Evolutionary conservation across 192 early-diverging fungal genomes (phyloP).

Genomic region (Backusella sp.): DNA sequence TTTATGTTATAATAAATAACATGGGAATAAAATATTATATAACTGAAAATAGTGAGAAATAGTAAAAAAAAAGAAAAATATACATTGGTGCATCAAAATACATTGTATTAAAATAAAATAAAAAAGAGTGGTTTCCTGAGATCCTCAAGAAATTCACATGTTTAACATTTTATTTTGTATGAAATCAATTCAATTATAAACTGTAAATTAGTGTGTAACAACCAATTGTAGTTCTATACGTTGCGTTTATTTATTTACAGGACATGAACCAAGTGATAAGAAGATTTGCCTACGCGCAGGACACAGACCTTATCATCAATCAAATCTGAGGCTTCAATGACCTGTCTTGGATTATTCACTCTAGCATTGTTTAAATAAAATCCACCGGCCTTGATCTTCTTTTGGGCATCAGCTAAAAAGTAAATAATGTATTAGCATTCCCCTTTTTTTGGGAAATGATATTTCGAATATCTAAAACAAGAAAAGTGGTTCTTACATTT

Average conservation of each 20-base stretch:
- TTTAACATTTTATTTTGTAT: not conserved
- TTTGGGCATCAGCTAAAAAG: slow-evolving; percentile 66
- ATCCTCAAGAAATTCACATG: not conserved
- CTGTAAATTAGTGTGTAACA: not conserved
- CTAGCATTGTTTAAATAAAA: slow-evolving; percentile 76
- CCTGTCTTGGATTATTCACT: slow-evolving; percentile 41
- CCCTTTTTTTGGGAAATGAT: not conserved
- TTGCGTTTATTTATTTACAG: slow-evolving; percentile 7
- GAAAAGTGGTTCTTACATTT: slow-evolving; percentile 50
- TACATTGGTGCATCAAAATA: too few species aligned
- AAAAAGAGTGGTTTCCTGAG: not conserved
- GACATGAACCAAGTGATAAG: slow-evolving; percentile 61
- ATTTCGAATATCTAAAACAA: not conserved
- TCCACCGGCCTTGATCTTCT: slow-evolving; percentile 75
- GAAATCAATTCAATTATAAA: not conserved
- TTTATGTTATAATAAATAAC: too few species aligned
- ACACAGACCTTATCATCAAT: slow-evolving; percentile 67
- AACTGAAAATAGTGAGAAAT: too few species aligned
- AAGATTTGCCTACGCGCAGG: slow-evolving; percentile 77
- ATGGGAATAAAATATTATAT: not conserved
- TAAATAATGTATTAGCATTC: not conserved
- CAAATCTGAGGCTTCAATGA: slow-evolving; percentile 50
- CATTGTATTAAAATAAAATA: not conserved
- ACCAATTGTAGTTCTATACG: too few species aligned
- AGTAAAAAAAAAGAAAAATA: too few species aligned